Conservation (phyloP, 2,329 filamentous ascomycete genomes). For the Fusarium coffeatum region DNA sequence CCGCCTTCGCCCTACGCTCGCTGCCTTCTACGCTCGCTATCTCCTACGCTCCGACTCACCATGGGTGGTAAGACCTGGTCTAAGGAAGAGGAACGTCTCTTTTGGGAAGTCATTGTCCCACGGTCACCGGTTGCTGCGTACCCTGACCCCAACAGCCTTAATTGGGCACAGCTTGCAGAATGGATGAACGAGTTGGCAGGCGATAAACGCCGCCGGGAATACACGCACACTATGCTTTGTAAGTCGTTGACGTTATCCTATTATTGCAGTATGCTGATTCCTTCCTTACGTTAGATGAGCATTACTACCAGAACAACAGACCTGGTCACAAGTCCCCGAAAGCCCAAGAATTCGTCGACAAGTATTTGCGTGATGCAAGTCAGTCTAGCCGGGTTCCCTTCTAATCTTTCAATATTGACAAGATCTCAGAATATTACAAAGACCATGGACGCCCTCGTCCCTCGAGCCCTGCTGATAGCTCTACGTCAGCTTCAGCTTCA, state of each 20-base stretch:
- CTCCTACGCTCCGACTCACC: conserved; percentile 12
- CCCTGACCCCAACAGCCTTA: conserved; percentile 20
- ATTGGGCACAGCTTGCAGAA: conserved; percentile 54
- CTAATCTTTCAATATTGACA: conserved; percentile 6
- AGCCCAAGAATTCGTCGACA: conserved; percentile 50
- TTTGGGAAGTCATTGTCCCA: conserved; percentile 58
- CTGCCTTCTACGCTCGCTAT: neutral
- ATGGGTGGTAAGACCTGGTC: conserved; percentile 67
- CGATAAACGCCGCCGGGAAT: conserved; percentile 51
- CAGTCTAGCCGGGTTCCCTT: neutral
- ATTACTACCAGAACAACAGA: conserved; percentile 59
- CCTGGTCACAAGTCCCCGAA: conserved; percentile 53
- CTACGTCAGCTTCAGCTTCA: neutral
- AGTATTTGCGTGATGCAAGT: conserved; percentile 48
- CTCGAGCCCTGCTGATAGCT: neutral
- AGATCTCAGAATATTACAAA: conserved; percentile 30
- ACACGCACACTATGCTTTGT: conserved; percentile 56
- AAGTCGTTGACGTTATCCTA: neutral
- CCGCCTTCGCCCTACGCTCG: neutral
- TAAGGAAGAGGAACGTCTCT: conserved; percentile 59
- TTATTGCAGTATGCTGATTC: neutral
- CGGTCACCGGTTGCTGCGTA: conserved; percentile 51
- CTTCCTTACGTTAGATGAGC: conserved; percentile 54
- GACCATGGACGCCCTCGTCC: conserved; percentile 20
- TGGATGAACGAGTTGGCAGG: conserved; percentile 56